phyloP scores from a whole-genome alignment of 2,329 filamentous ascomycete genomes.

The Sporothrix variecibatus region DNA sequence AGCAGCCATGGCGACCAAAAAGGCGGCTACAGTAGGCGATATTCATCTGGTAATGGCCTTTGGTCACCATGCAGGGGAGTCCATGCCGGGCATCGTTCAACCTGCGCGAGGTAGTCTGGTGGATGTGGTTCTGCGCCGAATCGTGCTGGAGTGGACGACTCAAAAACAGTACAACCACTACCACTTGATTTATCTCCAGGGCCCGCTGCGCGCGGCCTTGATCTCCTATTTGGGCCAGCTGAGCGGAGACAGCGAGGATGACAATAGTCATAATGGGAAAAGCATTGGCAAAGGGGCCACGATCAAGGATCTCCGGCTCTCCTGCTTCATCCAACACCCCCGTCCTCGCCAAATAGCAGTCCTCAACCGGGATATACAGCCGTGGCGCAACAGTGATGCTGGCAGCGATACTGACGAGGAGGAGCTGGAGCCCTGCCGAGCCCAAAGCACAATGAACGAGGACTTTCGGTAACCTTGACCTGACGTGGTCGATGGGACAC shows the following conservation, averaged over 20 bases:
- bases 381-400: slow-evolving; percentile 25
- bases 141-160: slow-evolving; percentile 57
- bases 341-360: not conserved
- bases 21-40: not conserved
- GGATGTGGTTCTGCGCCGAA: slow-evolving; percentile 51
- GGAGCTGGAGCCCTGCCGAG: slow-evolving; percentile 29
- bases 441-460: slow-evolving; percentile 43
- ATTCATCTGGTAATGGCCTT: not conserved
- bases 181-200: slow-evolving; percentile 58
- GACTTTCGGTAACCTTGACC: slow-evolving; percentile 56
- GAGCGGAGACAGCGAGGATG: slow-evolving; percentile 33
- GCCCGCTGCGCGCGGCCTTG: slow-evolving; percentile 53
- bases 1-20: not conserved
- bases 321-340: slow-evolving; percentile 40
- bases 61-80: slow-evolving; percentile 16
- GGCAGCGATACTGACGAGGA: slow-evolving; percentile 35
- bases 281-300: slow-evolving; percentile 44
- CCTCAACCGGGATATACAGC: not conserved
- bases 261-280: not conserved
- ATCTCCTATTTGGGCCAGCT: slow-evolving; percentile 52
- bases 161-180: slow-evolving; percentile 59
- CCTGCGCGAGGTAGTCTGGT: slow-evolving; percentile 53
- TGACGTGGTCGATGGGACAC: slow-evolving; percentile 54
- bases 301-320: slow-evolving; percentile 52
- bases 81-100: slow-evolving; percentile 48